Conservation (phyloP, 139 green algal species). For the Chlamydomonas incerta region DNA sequence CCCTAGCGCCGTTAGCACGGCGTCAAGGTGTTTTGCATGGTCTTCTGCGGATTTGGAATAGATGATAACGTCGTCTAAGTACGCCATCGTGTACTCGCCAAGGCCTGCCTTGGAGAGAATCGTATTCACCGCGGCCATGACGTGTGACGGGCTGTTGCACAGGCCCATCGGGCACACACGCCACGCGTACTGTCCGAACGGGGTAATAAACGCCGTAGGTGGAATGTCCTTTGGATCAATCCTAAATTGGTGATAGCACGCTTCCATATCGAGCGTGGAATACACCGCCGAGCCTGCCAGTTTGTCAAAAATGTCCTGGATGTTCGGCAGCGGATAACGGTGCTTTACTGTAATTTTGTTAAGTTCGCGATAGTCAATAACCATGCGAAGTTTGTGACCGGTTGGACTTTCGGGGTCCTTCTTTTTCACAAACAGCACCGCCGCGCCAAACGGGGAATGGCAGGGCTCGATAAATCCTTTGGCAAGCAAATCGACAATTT, state of each 20-base stretch:
- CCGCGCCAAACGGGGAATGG: background rate
- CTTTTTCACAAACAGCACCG: background rate
- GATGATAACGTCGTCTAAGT: conserved; percentile 66
- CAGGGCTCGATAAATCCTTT: conserved; percentile 9
- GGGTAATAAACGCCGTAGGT: conserved; percentile 40
- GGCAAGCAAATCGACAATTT: background rate
- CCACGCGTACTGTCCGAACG: conserved; percentile 49
- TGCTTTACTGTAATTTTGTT: conserved; percentile 43
- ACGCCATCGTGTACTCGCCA: conserved; percentile 60
- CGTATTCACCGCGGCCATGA: conserved; percentile 47
- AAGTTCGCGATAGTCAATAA: conserved; percentile 23
- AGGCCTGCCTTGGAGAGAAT: conserved; percentile 46
- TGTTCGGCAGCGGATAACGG: conserved; percentile 38
- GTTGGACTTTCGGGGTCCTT: conserved; percentile 25
- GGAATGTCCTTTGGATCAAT: conserved; percentile 18
- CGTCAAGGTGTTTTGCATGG: conserved; percentile 53
- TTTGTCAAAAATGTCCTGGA: conserved; percentile 36
- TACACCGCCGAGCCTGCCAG: conserved; percentile 8
- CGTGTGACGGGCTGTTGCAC: conserved; percentile 19
- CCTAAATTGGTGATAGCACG: background rate
- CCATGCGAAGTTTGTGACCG: background rate
- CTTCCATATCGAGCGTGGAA: background rate
- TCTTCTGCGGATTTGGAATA: conserved; percentile 46
- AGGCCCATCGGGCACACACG: conserved; percentile 42
- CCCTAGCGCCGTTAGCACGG: conserved; percentile 50